Evolutionary conservation across 306 rosid genomes (phyloP).

Genomic region (Trifolium subterraneum): DNA sequence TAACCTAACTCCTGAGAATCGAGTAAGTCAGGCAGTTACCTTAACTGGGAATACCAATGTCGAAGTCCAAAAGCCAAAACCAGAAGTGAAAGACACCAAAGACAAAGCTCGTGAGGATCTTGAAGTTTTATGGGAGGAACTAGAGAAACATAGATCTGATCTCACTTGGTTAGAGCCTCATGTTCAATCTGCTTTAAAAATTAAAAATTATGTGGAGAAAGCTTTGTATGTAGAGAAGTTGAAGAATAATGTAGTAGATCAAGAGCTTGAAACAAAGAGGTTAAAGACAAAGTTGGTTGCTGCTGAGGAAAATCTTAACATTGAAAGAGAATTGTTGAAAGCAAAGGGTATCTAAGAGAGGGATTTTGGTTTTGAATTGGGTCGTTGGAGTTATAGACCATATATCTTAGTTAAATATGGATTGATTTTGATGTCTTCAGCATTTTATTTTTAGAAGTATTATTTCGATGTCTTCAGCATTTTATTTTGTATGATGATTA

Average conservation of each 20-base stretch:
- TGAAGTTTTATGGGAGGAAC: conserved; percentile 43
- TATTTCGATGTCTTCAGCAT: too few relatives aligned
- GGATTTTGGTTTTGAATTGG: conserved; percentile 28
- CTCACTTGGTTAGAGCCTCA: conserved; percentile 42
- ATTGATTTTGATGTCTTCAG: neutral
- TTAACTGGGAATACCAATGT: too few relatives aligned
- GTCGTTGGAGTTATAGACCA: neutral
- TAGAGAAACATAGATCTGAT: conserved; percentile 30
- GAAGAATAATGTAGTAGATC: too few relatives aligned
- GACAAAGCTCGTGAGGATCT: neutral
- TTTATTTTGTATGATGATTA: too few relatives aligned
- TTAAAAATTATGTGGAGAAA: conserved; percentile 33
- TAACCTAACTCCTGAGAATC: neutral
- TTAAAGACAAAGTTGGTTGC: conserved; percentile 28
- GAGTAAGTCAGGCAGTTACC: neutral
- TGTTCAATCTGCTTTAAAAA: conserved; percentile 38
- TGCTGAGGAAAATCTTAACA: conserved; percentile 18
- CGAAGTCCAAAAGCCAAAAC: too few relatives aligned
- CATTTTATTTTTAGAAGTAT: neutral
- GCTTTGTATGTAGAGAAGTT: neutral
- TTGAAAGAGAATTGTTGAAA: neutral
- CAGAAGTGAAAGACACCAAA: too few relatives aligned
- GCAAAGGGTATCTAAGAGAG: conserved; percentile 1
- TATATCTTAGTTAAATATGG: neutral
- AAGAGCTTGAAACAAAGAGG: too few relatives aligned